Evolutionary conservation across 2,329 filamentous ascomycete genomes (phyloP).

Genomic region (Verticillium nonalfalfae): DNA sequence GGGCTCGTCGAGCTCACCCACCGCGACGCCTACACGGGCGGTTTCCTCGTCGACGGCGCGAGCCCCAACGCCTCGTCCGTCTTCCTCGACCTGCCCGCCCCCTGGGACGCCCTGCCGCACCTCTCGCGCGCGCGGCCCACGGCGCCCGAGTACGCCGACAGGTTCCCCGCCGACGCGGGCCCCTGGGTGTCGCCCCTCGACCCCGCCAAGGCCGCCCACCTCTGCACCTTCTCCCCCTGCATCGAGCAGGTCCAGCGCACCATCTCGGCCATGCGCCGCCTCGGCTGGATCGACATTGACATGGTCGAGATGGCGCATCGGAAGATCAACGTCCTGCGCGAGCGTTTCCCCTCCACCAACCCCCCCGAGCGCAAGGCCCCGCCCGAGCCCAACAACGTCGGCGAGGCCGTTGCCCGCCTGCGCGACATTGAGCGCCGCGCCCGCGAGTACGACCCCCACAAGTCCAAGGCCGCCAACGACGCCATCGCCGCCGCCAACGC

Average conservation of each 20-base stretch:
- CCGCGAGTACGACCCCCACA: constrained; percentile 50
- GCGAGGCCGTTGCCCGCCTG: constrained; percentile 70
- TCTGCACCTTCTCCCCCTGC: constrained; percentile 95
- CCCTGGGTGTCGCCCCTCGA: constrained; percentile 60
- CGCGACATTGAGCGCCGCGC: constrained; percentile 66
- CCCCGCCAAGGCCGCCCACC: constrained; percentile 62
- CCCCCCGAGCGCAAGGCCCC: constrained; percentile 64
- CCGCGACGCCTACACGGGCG: constrained; percentile 71
- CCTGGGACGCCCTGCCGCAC: constrained; percentile 73
- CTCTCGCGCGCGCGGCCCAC: constrained; percentile 50
- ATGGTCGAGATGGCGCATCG: constrained; percentile 87
- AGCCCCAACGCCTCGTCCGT: constrained; percentile 63
- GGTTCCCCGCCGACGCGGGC: constrained; percentile 8
- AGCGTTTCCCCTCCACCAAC: constrained; percentile 66
- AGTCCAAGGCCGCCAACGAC: constrained; percentile 12
- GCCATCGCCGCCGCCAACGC: constrained; percentile 13
- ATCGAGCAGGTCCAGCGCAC: constrained; percentile 93
- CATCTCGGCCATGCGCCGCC: constrained; percentile 68
- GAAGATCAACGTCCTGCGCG: constrained; percentile 74
- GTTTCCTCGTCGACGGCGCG: constrained; percentile 57
- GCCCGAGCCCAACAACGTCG: constrained; percentile 64
- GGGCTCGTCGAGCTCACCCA: constrained; percentile 66
- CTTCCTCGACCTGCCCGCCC: constrained; percentile 75
- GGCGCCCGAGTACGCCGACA: constrained; percentile 12
- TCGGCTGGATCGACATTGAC: constrained; percentile 86